Base-by-base conservation (phyloP, 768 basidiomycete genomes). In the Lentinula boryana region DNA sequence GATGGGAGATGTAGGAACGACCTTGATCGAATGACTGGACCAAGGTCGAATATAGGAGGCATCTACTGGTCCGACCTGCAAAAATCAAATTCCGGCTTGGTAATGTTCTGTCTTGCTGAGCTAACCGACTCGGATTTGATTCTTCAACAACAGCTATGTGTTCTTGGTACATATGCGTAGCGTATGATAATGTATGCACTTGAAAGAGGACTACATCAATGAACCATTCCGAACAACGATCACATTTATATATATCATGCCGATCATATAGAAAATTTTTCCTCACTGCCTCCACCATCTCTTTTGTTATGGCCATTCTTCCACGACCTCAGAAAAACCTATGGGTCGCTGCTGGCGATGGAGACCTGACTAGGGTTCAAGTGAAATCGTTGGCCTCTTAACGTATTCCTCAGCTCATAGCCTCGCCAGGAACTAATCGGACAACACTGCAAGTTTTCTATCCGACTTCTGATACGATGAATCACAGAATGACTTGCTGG, bases 341-440 rank as follows among this genome's bases (percentile, higher is more conserved):
- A 49, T 97, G 95, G 95, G 84, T 97, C 38, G 95, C 95, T 49
- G 91, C 95, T 0, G 89, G 85, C 50, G 95, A 97, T 68, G 95
- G 95, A 46, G 90, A 97, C 75, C 72, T 95, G 36, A 73, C 74
- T n/a, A 79, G 89, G 53, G 85, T 97, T 41, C 79, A 76, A 73
- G 93, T 93, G 60, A 53, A 81, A 63, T n/a, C 13, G 23, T 8
- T 38, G 36, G 7, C 36, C 38, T 41, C 23, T 68, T 33, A 27
- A 9, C 40, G 33, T 36, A 9, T 36, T 38, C 18, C 52, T 59
- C 41, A 5, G 51, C 58, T 46, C 62, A 60, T 43, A 60, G 62
- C 36, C 15, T 46, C 32, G 36, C 41, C 66, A 88, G 87, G 77
- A 83, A 60, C 80, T 89, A 65, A 73, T 89, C 65, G 85, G 87